Evolutionary conservation across 441 rosid species (phyloP), one percentile per base, ranked within the genome.

Genomic region (Macaranga tanarius): DNA sequence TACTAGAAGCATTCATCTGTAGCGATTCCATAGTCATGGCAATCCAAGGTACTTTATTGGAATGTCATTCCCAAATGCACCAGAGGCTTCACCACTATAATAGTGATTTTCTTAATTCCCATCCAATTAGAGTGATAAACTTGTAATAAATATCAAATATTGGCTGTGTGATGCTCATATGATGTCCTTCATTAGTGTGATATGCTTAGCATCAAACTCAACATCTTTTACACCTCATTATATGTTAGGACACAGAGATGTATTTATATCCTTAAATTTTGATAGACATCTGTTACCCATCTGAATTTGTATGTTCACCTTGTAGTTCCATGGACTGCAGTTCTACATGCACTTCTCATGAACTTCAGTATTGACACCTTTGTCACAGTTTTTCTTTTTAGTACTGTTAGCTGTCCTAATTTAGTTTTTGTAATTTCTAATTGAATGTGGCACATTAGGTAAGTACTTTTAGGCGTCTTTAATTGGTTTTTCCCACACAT

Each of bases 401-500:
- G 69, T 48, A 2, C 69, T 26, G 23, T 10, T 15, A 42, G 26
- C 31, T 62, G n/a, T 25, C 19, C 31, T 50, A 72, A 22, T 20
- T 20, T 20, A 50, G 38, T 23, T 31, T 23, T 26, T 12, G 31
- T 23, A 25, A 38, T 42, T 54, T 55, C 17, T 2, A n/a, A 26
- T 55, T 38, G 9, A 65, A 23, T 44, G 22, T 34, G 10, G 17
- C 23, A 45, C 10, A 48, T 26, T 40, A 57, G 7, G 15, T 7
- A 54, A 48, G 19, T 55, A 54, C 45, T 55, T 3, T 31, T 2
- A 7, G 26, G 51, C 28, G 38, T 26, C 65, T 11, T 44, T 25
- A n/a, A 26, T 60, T 52, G 26, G 12, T 72, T 52, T 42, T 66
- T 54, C 64, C 31, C 54, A 55, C 54, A 47, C 16, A 56, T 52